phyloP scores from a whole-genome alignment of 108 stramenopile genomes.

The Skeletonema costatum region DNA sequence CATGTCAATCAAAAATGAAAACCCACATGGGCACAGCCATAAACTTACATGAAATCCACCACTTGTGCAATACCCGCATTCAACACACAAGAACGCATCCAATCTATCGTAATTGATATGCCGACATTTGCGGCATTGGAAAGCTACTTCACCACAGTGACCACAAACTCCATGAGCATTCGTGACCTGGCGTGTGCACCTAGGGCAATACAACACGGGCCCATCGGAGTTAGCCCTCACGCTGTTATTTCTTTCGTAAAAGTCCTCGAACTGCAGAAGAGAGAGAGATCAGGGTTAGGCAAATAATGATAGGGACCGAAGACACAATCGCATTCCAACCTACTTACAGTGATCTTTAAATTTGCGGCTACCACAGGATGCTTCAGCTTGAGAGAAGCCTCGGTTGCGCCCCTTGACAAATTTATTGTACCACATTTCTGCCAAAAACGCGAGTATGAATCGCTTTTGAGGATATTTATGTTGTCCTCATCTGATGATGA shows the following conservation, averaged over 20 bases:
- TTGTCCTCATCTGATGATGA: conserved; percentile 17
- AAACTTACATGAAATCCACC: conserved; percentile 70
- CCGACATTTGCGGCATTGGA: conserved; percentile 93
- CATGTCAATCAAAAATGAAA: neutral
- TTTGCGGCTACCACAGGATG: conserved; percentile 75
- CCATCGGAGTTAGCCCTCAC: conserved; percentile 57
- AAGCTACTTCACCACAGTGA: conserved; percentile 94
- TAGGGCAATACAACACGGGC: conserved; percentile 82
- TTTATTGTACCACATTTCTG: conserved; percentile 69
- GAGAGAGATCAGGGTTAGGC: neutral
- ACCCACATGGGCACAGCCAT: neutral
- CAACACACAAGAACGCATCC: conserved; percentile 96
- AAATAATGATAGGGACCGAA: neutral
- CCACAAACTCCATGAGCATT: conserved; percentile 96
- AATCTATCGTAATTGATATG: conserved; percentile 95
- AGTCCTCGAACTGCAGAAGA: conserved; percentile 65
- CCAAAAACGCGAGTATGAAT: conserved; percentile 62
- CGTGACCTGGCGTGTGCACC: conserved; percentile 91
- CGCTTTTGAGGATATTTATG: conserved; percentile 57
- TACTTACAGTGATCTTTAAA: conserved; percentile 53
- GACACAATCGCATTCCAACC: neutral
- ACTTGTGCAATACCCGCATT: conserved; percentile 94
- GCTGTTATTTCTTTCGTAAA: conserved; percentile 73
- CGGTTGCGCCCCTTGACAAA: conserved; percentile 61
- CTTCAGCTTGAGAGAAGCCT: conserved; percentile 54